Evolutionary conservation across 257 asterid genomes (phyloP), one percentile per base, ranked within the genome.

Genomic region (Rhazya stricta): DNA sequence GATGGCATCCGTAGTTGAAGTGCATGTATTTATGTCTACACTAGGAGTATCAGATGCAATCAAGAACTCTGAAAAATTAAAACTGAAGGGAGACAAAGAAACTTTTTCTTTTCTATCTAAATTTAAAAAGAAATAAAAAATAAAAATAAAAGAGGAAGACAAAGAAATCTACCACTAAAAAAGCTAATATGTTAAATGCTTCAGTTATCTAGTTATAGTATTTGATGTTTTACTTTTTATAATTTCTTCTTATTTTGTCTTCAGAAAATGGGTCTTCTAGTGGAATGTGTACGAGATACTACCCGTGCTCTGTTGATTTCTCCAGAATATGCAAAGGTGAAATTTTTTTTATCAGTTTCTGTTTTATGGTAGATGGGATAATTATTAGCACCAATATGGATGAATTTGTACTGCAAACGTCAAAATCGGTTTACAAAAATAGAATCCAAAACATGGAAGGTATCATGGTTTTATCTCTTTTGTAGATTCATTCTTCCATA

Each of bases 301-400:
- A 82, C 67, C 65, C 81, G 96, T 70, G 88, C 97, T 81, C 89
- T 94, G 79, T 80, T 71, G 48, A 67, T 85, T 57, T 87, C 70
- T 80, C 94, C 99, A 16, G 79, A 78, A 67, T 90, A 91, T 81
- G 88, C 95, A 9, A 94, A 94, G 97, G 99, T 92, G 78, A 73
- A 77, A 60, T 62, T 74, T 5, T 78, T 62, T 68, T 41, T 7
- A 37, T 72, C 71, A 53, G 45, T 67, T 74, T 62, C 42, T 42
- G 51, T 61, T 70, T 74, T 37, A 27, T 56, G 16, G 21, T 29
- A 50, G 34, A 27, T 29, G 19, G 45, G 71, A 34, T 57, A 0
- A 8, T 8, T 27, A 9, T 27, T 57, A 29, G 27, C 25, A 51
- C 54, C 21, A 48, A 48, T 16, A 12, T 48, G 54, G 54, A 48